phyloP scores from a whole-genome alignment of 2,329 filamentous ascomycete species.

The Plectosphaerella plurivora region DNA sequence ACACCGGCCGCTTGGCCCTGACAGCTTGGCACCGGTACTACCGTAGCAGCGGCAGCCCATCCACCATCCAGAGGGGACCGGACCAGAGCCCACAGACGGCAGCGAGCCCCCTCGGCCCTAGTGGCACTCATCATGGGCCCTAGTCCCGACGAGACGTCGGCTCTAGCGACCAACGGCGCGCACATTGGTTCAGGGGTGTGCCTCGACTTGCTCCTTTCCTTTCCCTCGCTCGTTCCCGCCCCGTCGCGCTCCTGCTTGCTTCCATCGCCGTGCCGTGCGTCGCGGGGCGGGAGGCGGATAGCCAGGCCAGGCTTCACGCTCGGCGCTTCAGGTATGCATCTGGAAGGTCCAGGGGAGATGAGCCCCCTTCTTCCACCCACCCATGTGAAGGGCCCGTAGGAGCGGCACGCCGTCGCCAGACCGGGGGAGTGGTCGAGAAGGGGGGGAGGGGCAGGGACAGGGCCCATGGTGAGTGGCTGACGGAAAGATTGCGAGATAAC shows the following conservation, averaged over 20 bases:
- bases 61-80: no score
- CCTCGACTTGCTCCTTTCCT: no score
- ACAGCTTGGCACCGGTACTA: neutral
- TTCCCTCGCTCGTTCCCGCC: no score
- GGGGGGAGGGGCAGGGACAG: neutral
- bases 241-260: neutral
- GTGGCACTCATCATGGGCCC: no score
- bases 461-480: neutral
- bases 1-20: neutral
- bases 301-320: neutral
- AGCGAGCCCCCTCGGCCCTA: neutral
- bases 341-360: neutral
- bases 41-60: neutral
- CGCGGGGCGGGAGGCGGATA: neutral
- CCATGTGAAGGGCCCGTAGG: no score
- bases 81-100: neutral
- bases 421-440: no score
- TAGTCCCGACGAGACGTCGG: neutral
- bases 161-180: neutral
- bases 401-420: no score
- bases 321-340: neutral
- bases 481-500: neutral
- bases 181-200: no score
- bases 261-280: neutral
- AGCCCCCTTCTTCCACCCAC: no score